These are phyloP conservation scores for Pseudomassariella vexata DNA, from an alignment of 2,329 filamentous ascomycete species.

Conservation along the genomic window DNA sequence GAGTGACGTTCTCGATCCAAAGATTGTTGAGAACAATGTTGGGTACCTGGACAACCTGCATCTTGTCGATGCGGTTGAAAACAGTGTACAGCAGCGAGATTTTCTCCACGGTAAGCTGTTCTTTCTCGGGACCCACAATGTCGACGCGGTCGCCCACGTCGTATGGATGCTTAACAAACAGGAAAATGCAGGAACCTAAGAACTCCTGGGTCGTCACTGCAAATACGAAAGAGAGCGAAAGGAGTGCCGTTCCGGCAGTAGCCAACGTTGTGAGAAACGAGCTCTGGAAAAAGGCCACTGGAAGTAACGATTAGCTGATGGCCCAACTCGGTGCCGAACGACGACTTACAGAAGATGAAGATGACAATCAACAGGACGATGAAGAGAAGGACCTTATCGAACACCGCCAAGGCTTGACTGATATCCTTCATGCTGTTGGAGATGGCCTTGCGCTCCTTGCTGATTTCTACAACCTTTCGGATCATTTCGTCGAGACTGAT, in stretches of 20 bases:
- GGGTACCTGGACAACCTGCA: slow-evolving; percentile 76
- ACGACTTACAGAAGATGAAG: slow-evolving; percentile 68
- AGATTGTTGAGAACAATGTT: slow-evolving; percentile 87
- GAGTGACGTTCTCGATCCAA: slow-evolving; percentile 93
- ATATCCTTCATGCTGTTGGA: slow-evolving; percentile 95
- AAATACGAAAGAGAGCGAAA: slow-evolving; percentile 97
- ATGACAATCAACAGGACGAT: slow-evolving; percentile 76
- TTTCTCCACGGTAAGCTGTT: slow-evolving; percentile 78
- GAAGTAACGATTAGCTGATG: slow-evolving; percentile 7
- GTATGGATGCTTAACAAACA: slow-evolving; percentile 97
- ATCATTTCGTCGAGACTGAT: slow-evolving; percentile 96
- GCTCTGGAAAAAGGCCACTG: slow-evolving; percentile 80
- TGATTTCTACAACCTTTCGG: slow-evolving; percentile 76
- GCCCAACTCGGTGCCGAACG: not conserved
- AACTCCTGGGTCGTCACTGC: slow-evolving; percentile 88
- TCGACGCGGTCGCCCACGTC: slow-evolving; percentile 95
- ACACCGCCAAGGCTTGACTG: slow-evolving; percentile 83
- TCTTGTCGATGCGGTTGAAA: slow-evolving; percentile 76
- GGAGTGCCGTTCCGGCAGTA: slow-evolving; percentile 83
- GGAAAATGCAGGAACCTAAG: slow-evolving; percentile 95
- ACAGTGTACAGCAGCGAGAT: slow-evolving; percentile 92
- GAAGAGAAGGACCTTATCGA: slow-evolving; percentile 79
- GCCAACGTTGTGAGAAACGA: slow-evolving; percentile 81
- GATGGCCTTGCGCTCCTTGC: slow-evolving; percentile 82
- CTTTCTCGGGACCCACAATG: slow-evolving; percentile 50